Evolutionary conservation across 345 rosid species (phyloP), one percentile per base, ranked within the genome.

Genomic region (Pistacia vera): DNA sequence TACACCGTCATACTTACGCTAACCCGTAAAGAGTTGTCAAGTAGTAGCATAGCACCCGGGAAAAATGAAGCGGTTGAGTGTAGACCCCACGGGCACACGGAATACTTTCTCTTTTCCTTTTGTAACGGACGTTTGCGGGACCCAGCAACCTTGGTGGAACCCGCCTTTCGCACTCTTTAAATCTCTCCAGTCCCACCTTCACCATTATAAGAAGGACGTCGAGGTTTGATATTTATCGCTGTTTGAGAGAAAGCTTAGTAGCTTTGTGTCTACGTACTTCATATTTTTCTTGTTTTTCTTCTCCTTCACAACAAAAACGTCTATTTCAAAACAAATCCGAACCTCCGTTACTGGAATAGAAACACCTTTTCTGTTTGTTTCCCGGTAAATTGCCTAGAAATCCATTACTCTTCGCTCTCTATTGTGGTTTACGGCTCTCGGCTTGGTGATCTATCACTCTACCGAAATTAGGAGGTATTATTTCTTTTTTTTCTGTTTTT

Each of bases 391-490:
- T 36, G 52, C 11, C 55, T n/a, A 8, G 20, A 36, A 38, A 35
- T 54, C 1, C 38, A 64, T 68, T 51, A 3, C 20, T 48, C 63
- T 63, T 55, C 8, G 58, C 36, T 30, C 30, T 38, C 18, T 2
- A 11, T 33, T 44, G 22, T 41, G 5, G 4, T 57, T 57, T 20
- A 28, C 11, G 2, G 33, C 30, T 28, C 49, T 28, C 54, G 11
- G 66, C 59, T 63, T 65, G 17, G 54, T 63, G 75, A 73, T 79
- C 66, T 69, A 20, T 54, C 68, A 52, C 12, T 57, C 62, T 44
- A 14, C 64, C 60, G 49, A 55, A 28, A 38, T 55, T 72, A 52
- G 44, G 63, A 64, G 80, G 86, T 84, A 84, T 71, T 35, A 41
- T 22, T 22, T 61, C 18, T 13, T 25, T 69, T 55, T 14, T 6